phyloP scores from a whole-genome alignment of 2,329 filamentous ascomycete genomes.

The Paecilomyces sp. region DNA sequence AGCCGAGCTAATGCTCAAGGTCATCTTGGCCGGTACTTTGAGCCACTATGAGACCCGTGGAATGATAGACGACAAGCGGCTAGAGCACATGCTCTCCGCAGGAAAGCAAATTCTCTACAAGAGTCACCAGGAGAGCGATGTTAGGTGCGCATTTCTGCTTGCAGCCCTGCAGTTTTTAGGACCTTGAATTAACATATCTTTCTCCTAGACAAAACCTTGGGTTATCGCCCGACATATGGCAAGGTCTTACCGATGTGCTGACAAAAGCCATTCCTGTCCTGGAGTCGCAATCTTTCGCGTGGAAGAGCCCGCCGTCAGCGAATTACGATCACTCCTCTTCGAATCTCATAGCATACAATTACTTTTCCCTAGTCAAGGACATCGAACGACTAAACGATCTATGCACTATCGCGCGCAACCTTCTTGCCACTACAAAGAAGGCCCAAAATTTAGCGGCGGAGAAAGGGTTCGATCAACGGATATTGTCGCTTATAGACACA shows the following conservation, averaged over 20 bases:
- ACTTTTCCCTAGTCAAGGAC: constrained; percentile 53
- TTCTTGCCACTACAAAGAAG: constrained; percentile 53
- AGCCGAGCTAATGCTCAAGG: constrained; percentile 42
- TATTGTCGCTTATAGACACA: constrained; percentile 55
- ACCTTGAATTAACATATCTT: constrained; percentile 3
- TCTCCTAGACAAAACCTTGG: constrained; percentile 48
- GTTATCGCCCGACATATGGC: constrained; percentile 51
- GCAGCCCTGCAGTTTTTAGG: background rate
- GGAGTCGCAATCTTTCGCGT: constrained; percentile 55
- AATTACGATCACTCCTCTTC: constrained; percentile 54
- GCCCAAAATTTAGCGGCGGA: constrained; percentile 58
- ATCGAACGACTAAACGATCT: constrained; percentile 57
- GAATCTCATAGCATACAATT: constrained; percentile 54
- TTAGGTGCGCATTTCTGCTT: constrained; percentile 33
- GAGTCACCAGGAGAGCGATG: constrained; percentile 49
- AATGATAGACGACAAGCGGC: constrained; percentile 52
- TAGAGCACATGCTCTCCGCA: constrained; percentile 52
- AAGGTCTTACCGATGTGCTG: constrained; percentile 51
- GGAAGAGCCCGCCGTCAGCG: constrained; percentile 49
- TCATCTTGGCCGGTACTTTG: constrained; percentile 40
- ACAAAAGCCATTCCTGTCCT: constrained; percentile 55
- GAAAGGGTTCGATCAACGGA: constrained; percentile 53
- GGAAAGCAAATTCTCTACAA: constrained; percentile 55
- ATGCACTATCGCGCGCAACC: constrained; percentile 55
- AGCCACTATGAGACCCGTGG: constrained; percentile 55